Percentiles rank a stretch among this genome's conserved stretches.
Conservation (phyloP, 2,329 filamentous ascomycete species). For the Claviceps sp. region DNA sequence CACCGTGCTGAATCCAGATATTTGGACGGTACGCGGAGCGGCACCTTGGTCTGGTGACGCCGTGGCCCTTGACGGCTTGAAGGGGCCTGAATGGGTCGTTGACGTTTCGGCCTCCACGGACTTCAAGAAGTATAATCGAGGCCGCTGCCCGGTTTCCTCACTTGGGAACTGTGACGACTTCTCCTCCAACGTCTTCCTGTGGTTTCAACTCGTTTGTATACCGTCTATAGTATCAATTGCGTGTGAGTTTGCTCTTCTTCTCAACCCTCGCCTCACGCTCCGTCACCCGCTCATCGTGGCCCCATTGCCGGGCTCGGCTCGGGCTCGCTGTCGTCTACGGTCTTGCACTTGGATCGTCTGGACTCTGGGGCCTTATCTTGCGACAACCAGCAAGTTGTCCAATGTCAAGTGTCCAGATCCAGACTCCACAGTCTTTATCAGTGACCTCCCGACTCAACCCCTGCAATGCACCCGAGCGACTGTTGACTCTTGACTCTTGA, state of each 20-base stretch:
- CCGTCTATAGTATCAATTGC: constrained; percentile 1
- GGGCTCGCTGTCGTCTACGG: too few relatives aligned
- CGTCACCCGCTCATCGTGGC: background rate
- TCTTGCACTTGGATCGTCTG: too few relatives aligned
- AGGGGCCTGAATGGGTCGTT: background rate
- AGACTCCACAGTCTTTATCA: constrained; percentile 3
- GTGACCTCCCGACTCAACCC: background rate
- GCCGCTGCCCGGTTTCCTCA: constrained; percentile 2
- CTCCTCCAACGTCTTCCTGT: constrained; percentile 1
- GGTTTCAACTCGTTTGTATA: background rate
- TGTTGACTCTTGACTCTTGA: constrained; percentile 1
- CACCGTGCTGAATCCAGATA: background rate
- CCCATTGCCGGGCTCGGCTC: too few relatives aligned
- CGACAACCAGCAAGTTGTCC: background rate
- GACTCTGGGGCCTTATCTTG: constrained; percentile 4
- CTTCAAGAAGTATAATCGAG: constrained; percentile 6
- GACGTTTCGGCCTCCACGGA: background rate
- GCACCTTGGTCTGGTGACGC: constrained; percentile 6
- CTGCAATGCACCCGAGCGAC: background rate
- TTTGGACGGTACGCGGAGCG: constrained; percentile 7
- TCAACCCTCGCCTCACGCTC: background rate
- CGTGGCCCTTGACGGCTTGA: background rate
- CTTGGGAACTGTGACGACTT: background rate
- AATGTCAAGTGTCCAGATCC: too few relatives aligned
- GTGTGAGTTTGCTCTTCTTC: constrained; percentile 2